Base-by-base conservation (phyloP, 179 eudicot genomes). In the Gypsophila paniculata region DNA sequence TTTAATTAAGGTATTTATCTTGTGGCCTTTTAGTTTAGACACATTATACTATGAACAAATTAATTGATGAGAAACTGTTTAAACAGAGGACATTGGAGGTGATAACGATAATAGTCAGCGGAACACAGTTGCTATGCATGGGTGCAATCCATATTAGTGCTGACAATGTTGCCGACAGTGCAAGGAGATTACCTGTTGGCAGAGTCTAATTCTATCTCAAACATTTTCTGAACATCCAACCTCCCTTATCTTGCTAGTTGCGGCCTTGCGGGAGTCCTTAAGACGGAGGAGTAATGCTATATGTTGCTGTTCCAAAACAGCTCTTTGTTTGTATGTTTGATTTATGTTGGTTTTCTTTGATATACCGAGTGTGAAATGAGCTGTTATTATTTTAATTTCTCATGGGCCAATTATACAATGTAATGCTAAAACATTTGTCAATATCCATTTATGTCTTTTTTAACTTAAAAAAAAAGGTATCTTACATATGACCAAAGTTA, bases 111-210 rank as follows among this genome's bases (percentile, higher is more conserved):
- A 72, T 91, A 18, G 57, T 87, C 73, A 85, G 90, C 44, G 92
- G 83, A 42, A 91, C 92, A 48, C 97, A 91, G 71, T 61, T 91
- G 69, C 69, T 89, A 22, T 85, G 89, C 76, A 77, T 85, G 25
- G 86, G 83, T 34, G 91, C 95, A 14, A 82, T 91, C 76, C 82
- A 89, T 61, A 75, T 76, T 10, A 88, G 79, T 26, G 77, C 86
- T 59, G 77, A 75, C 32, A 70, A 72, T 71, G 71, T 61, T 68
- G 57, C 58, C 39, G 69, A 17, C 39, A 6, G 14, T 25, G 60
- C 73, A 63, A 81, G 74, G 4, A 72, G 64, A 61, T 44, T 55
- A 25, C 48, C 57, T 72, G 48, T 71, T 44, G 82, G 79, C 54
- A 73, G 86, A 79, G 83, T 78, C 11, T 83, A 68, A 78, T 15